Evolutionary conservation across 2,329 filamentous ascomycete genomes (phyloP).

Genomic region (Pseudocercospora fijiensis): DNA sequence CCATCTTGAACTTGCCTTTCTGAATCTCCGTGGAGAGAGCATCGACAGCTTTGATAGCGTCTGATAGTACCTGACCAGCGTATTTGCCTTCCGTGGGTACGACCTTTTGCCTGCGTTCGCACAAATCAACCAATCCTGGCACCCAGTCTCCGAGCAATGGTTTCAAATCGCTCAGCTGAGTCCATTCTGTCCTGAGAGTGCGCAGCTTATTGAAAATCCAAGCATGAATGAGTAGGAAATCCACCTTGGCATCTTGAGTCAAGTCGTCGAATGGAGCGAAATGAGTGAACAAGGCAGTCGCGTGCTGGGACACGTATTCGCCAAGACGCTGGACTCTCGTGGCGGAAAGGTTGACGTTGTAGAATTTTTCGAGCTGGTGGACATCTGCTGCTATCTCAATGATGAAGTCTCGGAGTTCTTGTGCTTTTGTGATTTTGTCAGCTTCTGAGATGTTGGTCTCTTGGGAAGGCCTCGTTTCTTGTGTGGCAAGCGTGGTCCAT

Average conservation of each 20-base stretch:
- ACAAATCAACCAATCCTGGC: slow-evolving; percentile 44
- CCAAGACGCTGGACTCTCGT: slow-evolving; percentile 43
- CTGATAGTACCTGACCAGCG: slow-evolving; percentile 46
- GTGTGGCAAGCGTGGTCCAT: not conserved
- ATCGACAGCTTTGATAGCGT: slow-evolving; percentile 38
- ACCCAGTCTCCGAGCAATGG: slow-evolving; percentile 28
- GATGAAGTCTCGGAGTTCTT: slow-evolving; percentile 13
- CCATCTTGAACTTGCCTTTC: slow-evolving; percentile 35
- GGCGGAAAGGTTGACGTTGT: slow-evolving; percentile 50
- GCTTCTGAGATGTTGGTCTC: not conserved
- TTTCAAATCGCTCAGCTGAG: slow-evolving; percentile 24
- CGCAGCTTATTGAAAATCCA: slow-evolving; percentile 38
- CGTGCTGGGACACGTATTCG: slow-evolving; percentile 46
- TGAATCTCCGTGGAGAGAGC: slow-evolving; percentile 41
- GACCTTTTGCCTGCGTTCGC: slow-evolving; percentile 51
- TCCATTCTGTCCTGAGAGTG: slow-evolving; percentile 32
- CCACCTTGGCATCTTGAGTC: slow-evolving; percentile 48
- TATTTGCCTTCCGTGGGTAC: slow-evolving; percentile 46
- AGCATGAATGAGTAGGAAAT: slow-evolving; percentile 53
- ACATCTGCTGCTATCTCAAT: slow-evolving; percentile 41
- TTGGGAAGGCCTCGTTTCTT: not conserved
- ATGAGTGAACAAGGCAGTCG: slow-evolving; percentile 39
- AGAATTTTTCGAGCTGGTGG: slow-evolving; percentile 50
- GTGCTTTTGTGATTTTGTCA: not conserved
- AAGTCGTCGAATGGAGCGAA: slow-evolving; percentile 39